Percentiles rank a stretch among this genome's conserved stretches.
phyloP scores from a whole-genome alignment of 108 stramenopile genomes.

The Cyclotella baltica region DNA sequence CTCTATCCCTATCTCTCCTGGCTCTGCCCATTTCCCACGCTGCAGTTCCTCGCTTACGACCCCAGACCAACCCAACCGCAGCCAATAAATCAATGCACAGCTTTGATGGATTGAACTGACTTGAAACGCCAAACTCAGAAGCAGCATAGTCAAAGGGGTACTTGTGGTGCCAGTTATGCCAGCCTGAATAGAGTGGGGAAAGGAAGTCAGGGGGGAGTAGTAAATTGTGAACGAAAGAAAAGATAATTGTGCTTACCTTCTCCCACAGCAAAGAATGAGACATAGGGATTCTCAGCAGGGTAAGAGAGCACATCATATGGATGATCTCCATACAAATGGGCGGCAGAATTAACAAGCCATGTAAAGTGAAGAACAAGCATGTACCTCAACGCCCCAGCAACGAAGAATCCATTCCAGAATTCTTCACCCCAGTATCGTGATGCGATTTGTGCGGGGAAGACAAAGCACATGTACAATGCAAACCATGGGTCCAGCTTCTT shows the following conservation, averaged over 20 bases:
- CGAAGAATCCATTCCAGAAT: constrained; percentile 97
- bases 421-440: constrained; percentile 92
- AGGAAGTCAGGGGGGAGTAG: too few relatives aligned
- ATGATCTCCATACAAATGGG: constrained; percentile 98
- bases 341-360: constrained; percentile 98
- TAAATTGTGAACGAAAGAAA: too few relatives aligned
- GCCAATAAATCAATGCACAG: constrained; percentile 92
- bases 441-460: constrained; percentile 95
- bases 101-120: constrained; percentile 98
- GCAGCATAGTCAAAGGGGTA: constrained; percentile 99
- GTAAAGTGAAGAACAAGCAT: constrained; percentile 96
- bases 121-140: constrained; percentile 93
- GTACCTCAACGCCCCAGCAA: constrained; percentile 96
- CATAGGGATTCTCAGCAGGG: constrained; percentile 97
- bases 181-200: too few relatives aligned
- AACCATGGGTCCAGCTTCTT: constrained; percentile 97
- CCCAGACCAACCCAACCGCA: constrained; percentile 89
- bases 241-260: too few relatives aligned
- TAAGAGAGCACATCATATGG: constrained; percentile 95
- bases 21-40: constrained; percentile 92
- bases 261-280: constrained; percentile 93
- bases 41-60: constrained; percentile 92
- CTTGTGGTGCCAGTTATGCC: constrained; percentile 99
- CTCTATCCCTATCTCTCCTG: constrained; percentile 82
- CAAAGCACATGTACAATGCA: constrained; percentile 98